Percentiles rank a stretch among this genome's conserved stretches.
phyloP scores from a whole-genome alignment of 164 flowering plant species.

The Magnolia changhungtana region DNA sequence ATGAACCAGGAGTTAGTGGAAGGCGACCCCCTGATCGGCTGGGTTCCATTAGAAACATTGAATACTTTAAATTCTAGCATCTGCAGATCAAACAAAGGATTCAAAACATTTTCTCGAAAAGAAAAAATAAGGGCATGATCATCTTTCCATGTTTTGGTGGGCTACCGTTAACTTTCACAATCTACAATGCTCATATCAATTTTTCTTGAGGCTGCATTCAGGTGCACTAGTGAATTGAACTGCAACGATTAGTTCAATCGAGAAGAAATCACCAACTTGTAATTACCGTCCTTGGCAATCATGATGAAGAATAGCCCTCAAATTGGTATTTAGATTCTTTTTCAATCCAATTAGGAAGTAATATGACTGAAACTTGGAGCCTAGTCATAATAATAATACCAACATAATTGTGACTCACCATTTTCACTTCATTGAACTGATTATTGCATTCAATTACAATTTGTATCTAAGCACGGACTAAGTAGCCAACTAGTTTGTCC shows the following conservation, averaged over 20 bases:
- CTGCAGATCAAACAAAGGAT: slow-evolving; percentile 39
- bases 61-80: slow-evolving; percentile 73
- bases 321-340: too few relatives aligned
- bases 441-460: too few relatives aligned
- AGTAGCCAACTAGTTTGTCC: background rate
- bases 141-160: background rate
- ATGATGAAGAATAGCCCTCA: background rate
- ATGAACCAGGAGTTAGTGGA: slow-evolving; percentile 83
- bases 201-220: background rate
- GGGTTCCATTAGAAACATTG: slow-evolving; percentile 55
- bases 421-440: background rate
- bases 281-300: background rate
- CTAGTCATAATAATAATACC: background rate
- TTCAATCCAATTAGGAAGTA: background rate
- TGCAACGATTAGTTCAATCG: background rate
- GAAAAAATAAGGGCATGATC: background rate
- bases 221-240: background rate
- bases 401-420: background rate
- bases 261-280: background rate
- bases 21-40: slow-evolving; percentile 58
- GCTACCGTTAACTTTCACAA: background rate
- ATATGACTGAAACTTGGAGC: background rate
- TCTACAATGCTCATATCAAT: background rate
- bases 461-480: background rate
- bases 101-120: background rate